These are phyloP conservation scores for Porphyrellus cyaneotinctus DNA, from an alignment of 768 basidiomycete species.

Conservation along the genomic window DNA sequence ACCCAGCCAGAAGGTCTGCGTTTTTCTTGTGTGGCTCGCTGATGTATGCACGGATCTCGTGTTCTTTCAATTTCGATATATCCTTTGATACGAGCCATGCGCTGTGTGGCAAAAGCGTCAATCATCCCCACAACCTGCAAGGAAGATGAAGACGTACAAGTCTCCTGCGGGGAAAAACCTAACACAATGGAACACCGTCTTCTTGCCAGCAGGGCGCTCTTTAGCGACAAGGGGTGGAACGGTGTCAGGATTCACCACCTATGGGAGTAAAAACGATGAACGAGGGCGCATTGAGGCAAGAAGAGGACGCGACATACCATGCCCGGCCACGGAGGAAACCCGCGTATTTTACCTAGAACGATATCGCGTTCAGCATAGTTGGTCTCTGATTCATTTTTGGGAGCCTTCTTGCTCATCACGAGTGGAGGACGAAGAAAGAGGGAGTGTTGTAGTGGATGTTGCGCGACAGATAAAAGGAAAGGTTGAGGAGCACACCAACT, in stretches of 20 bases:
- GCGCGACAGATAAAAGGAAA: slow-evolving; percentile 38
- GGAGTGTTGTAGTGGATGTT: slow-evolving; percentile 19
- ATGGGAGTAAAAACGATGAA: slow-evolving; percentile 14
- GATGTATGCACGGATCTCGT: slow-evolving; percentile 85
- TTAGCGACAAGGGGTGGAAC: slow-evolving; percentile 59
- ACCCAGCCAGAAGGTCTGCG: slow-evolving; percentile 71
- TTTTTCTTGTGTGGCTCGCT: slow-evolving; percentile 71
- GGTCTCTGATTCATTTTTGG: slow-evolving; percentile 38
- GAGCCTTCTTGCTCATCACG: slow-evolving; percentile 51
- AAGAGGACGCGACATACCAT: slow-evolving; percentile 59
- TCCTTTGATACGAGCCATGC: slow-evolving; percentile 83
- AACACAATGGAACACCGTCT: slow-evolving; percentile 65
- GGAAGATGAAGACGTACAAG: slow-evolving; percentile 58
- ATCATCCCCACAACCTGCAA: slow-evolving; percentile 8
- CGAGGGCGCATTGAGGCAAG: slow-evolving; percentile 7
- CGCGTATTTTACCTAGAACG: slow-evolving; percentile 90
- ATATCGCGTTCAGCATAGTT: slow-evolving; percentile 74
- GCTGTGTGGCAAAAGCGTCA: slow-evolving; percentile 39
- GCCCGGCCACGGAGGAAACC: slow-evolving; percentile 93
- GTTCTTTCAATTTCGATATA: slow-evolving; percentile 67
- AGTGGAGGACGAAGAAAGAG: slow-evolving; percentile 10
- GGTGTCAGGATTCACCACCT: slow-evolving; percentile 77
- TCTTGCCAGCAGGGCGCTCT: slow-evolving; percentile 73
- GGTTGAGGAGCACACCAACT: slow-evolving; percentile 39
- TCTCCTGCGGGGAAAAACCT: slow-evolving; percentile 94